Conservation (phyloP, 208 protist genomes). For the Novymonas esmeraldas region DNA sequence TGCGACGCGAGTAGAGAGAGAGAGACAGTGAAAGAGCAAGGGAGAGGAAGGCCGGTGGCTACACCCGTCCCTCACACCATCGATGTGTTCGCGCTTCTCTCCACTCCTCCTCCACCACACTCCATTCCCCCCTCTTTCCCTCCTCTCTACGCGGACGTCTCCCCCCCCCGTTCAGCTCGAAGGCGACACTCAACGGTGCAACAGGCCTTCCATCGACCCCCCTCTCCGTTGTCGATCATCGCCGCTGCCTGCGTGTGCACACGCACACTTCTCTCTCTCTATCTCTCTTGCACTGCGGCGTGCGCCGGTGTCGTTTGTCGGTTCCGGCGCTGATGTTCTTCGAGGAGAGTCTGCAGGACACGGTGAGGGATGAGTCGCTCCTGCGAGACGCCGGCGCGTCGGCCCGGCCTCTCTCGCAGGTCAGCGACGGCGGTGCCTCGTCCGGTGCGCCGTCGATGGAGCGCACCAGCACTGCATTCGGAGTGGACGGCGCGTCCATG, state of each 20-base stretch:
- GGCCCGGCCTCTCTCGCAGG: conserved; percentile 16
- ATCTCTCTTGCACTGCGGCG: not conserved
- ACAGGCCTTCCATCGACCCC: too few relatives aligned
- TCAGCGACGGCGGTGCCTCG: conserved; percentile 28
- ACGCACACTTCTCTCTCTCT: not conserved
- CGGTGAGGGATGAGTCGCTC: conserved; percentile 34
- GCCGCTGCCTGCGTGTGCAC: not conserved
- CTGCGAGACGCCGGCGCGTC: not conserved
- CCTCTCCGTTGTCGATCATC: not conserved
- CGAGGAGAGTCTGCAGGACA: conserved; percentile 65
- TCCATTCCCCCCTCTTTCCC: too few relatives aligned
- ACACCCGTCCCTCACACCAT: too few relatives aligned
- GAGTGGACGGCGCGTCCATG: conserved; percentile 8
- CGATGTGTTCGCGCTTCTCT: too few relatives aligned
- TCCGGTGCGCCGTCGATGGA: conserved; percentile 17
- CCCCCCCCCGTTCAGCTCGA: too few relatives aligned
- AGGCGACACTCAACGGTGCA: too few relatives aligned
- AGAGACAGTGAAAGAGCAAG: too few relatives aligned
- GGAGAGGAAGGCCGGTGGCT: too few relatives aligned
- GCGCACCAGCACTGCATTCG: conserved; percentile 4
- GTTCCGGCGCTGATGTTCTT: conserved; percentile 76
- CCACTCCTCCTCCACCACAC: too few relatives aligned
- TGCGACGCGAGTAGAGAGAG: too few relatives aligned
- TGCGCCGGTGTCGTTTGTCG: not conserved
- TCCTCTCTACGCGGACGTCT: too few relatives aligned